These are phyloP conservation scores for Suhomyces prunicola DNA, from an alignment of 805 yeast genomes.

Conservation along the genomic window DNA sequence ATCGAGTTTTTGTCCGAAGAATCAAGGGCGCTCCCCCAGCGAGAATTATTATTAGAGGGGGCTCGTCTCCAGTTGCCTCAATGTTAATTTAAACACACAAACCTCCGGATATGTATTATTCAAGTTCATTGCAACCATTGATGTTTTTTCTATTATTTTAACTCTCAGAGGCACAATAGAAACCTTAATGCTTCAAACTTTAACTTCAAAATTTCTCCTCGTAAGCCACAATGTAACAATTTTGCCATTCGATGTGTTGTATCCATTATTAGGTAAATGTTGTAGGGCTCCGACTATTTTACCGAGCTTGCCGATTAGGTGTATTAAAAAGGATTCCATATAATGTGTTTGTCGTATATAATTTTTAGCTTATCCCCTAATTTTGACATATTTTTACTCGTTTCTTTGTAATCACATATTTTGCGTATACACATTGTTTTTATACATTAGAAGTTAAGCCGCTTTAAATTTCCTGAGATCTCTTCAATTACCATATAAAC, in stretches of 20 bases:
- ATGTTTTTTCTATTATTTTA: background rate
- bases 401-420: background rate
- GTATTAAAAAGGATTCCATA: background rate
- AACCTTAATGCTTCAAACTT: background rate
- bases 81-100: background rate
- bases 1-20: background rate
- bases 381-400: background rate
- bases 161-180: background rate
- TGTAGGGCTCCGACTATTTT: background rate
- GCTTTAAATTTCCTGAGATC: background rate
- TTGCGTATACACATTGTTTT: background rate
- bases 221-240: background rate
- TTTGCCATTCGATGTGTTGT: background rate
- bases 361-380: background rate
- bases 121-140: background rate
- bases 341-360: background rate
- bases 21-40: background rate
- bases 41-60: background rate
- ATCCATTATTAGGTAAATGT: background rate
- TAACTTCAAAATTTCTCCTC: background rate
- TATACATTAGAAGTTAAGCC: background rate
- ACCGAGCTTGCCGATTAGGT: background rate
- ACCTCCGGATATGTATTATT: background rate
- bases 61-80: background rate
- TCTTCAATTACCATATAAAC: background rate